Evolutionary conservation across 208 protist species (phyloP).

Genomic region (Trypanosoma theileri): DNA sequence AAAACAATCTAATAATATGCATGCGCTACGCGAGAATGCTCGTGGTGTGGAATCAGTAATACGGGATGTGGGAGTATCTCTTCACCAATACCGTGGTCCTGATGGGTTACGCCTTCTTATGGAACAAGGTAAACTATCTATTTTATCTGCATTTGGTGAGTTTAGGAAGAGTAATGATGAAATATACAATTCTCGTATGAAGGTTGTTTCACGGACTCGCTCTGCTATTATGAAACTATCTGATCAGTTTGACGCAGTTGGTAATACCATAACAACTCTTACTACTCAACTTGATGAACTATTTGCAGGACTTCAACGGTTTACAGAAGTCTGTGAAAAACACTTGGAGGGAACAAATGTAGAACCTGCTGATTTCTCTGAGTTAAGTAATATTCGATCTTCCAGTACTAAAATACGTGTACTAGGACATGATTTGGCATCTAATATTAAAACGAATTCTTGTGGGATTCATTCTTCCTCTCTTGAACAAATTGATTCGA

Average conservation of each 20-base stretch:
- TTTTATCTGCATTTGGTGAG: conserved; percentile 54
- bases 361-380: background rate
- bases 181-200: conserved; percentile 41
- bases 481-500: conserved; percentile 40
- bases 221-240: conserved; percentile 45
- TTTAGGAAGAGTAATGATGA: conserved; percentile 62
- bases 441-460: conserved; percentile 29
- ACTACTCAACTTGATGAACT: conserved; percentile 34
- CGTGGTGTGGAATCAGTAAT: conserved; percentile 40
- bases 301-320: conserved; percentile 36
- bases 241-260: conserved; percentile 43
- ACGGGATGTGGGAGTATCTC: conserved; percentile 36
- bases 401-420: background rate
- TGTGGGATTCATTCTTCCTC: conserved; percentile 34
- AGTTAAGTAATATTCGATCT: conserved; percentile 11
- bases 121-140: conserved; percentile 43
- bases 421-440: conserved; percentile 7
- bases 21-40: conserved; percentile 25
- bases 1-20: conserved; percentile 22
- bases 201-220: conserved; percentile 40
- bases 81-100: conserved; percentile 47
- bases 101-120: conserved; percentile 43
- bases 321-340: conserved; percentile 57
- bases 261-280: conserved; percentile 27
- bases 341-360: conserved; percentile 33